Evolutionary conservation across 129 eudicot species (phyloP).

Genomic region (Helianthus annuus): HanXRQr2.0-SUNRISE NC_035445.2:138027873-138028372

Average conservation of each 20-base stretch:
- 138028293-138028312: too few species aligned
- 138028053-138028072: conserved; percentile 39
- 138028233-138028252: too few species aligned
- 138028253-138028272: too few species aligned
- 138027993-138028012: conserved; percentile 54
- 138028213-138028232: too few species aligned
- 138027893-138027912: conserved; percentile 29
- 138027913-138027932: conserved; percentile 39
- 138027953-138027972: conserved; percentile 24
- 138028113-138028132: background rate
- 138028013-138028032: conserved; percentile 42
- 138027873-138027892: conserved; percentile 66
- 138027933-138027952: conserved; percentile 26
- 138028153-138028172: conserved; percentile 6
- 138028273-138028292: too few species aligned
- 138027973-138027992: conserved; percentile 28
- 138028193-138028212: too few species aligned
- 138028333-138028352: too few species aligned
- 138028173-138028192: too few species aligned
- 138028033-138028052: conserved; percentile 57
- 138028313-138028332: too few species aligned
- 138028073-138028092: conserved; percentile 14
- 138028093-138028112: conserved; percentile 5
- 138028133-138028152: conserved; percentile 10
- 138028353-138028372: conserved; percentile 2